Evolutionary conservation across 148 eudicot species (phyloP).

Genomic region (Oxyria digyna): DNA sequence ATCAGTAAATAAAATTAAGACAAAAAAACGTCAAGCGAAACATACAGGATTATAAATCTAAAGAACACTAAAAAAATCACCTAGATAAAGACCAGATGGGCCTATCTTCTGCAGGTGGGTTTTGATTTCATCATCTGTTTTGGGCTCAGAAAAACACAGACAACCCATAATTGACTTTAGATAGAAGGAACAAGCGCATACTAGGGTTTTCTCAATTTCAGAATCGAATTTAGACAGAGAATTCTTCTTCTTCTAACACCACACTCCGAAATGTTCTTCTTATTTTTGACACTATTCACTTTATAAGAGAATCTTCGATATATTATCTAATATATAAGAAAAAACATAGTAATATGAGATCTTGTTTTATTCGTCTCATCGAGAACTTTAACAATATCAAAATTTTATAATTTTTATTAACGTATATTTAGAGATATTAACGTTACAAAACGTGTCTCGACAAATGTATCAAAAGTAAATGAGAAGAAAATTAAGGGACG

Average conservation of each 20-base stretch:
- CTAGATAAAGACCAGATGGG: slow-evolving; percentile 1
- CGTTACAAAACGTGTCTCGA: too few species aligned
- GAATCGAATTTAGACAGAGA: neutral
- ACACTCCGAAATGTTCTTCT: too few species aligned
- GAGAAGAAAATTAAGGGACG: too few species aligned
- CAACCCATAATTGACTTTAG: slow-evolving; percentile 3
- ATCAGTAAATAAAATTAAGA: neutral
- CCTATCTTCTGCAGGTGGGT: neutral
- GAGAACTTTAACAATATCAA: too few species aligned
- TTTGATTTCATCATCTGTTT: neutral
- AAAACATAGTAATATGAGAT: too few species aligned
- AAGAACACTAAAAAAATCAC: neutral
- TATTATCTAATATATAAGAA: too few species aligned
- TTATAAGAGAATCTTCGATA: too few species aligned
- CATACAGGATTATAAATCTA: neutral
- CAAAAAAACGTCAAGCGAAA: neutral
- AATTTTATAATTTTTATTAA: too few species aligned
- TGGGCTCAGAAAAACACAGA: neutral
- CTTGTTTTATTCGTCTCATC: too few species aligned
- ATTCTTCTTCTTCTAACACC: neutral
- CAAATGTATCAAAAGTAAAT: too few species aligned
- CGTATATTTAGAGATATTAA: too few species aligned
- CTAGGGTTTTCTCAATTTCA: neutral
- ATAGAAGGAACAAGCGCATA: neutral
- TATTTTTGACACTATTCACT: too few species aligned